Conservation (phyloP, 2,329 filamentous ascomycete genomes). For the Chaetomium globosum region DNA sequence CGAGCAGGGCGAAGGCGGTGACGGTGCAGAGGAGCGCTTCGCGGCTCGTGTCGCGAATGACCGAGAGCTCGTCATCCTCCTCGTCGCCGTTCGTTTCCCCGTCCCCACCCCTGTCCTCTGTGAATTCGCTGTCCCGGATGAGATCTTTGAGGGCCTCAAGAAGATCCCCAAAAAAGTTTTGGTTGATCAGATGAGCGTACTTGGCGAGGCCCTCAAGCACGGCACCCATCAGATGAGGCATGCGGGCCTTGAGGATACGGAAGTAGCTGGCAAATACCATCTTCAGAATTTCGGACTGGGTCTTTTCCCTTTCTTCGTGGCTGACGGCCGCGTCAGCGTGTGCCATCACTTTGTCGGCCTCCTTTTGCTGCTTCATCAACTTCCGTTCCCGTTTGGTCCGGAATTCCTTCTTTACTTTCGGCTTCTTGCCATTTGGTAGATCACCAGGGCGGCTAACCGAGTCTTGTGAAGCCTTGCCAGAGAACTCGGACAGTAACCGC, state of each 20-base stretch:
- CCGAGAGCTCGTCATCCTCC: slow-evolving; percentile 52
- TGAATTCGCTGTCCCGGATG: slow-evolving; percentile 71
- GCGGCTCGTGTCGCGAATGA: slow-evolving; percentile 73
- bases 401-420: slow-evolving; percentile 78
- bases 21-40: slow-evolving; percentile 92
- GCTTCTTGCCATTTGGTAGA: slow-evolving; percentile 54
- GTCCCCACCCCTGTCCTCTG: slow-evolving; percentile 52
- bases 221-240: slow-evolving; percentile 88
- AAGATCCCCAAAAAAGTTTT: slow-evolving; percentile 97
- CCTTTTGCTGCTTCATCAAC: slow-evolving; percentile 79
- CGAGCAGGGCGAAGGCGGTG: slow-evolving; percentile 93
- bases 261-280: slow-evolving; percentile 96
- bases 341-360: slow-evolving; percentile 88
- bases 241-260: slow-evolving; percentile 82
- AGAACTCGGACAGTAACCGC: slow-evolving; percentile 84
- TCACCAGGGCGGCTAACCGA: slow-evolving; percentile 61
- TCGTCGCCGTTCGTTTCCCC: slow-evolving; percentile 49
- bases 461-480: slow-evolving; percentile 78
- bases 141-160: slow-evolving; percentile 93
- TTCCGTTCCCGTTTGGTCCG: slow-evolving; percentile 88
- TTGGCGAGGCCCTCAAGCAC: slow-evolving; percentile 92
- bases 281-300: slow-evolving; percentile 95
- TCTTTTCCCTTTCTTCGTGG: slow-evolving; percentile 88
- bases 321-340: slow-evolving; percentile 88
- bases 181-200: slow-evolving; percentile 96